phyloP scores from a whole-genome alignment of 2,329 filamentous ascomycete species.

The Lecanicillium sp. region DNA sequence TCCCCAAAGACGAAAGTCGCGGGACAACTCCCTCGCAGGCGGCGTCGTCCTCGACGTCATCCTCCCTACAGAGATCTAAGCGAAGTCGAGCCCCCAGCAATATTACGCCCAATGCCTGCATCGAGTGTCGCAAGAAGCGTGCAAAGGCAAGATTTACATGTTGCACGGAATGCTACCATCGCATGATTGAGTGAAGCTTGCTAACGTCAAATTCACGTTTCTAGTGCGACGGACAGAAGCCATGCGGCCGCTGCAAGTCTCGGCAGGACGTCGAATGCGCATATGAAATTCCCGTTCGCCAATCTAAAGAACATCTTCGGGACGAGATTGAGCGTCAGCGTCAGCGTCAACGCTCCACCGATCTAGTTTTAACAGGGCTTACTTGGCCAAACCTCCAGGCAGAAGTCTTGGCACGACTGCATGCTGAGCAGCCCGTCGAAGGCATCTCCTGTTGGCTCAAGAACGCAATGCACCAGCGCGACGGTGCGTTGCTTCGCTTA shows the following conservation, averaged over 20 bases:
- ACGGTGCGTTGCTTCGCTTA: no score
- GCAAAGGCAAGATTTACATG: slow-evolving; percentile 39
- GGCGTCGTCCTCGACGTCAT: no score
- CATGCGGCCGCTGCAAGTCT: slow-evolving; percentile 47
- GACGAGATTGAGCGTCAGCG: slow-evolving; percentile 50
- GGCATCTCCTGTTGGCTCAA: slow-evolving; percentile 30
- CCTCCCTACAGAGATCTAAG: no score
- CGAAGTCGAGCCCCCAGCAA: no score
- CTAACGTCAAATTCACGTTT: not conserved
- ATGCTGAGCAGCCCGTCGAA: slow-evolving; percentile 44
- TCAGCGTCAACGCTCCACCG: slow-evolving; percentile 42
- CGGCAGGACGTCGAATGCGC: slow-evolving; percentile 44
- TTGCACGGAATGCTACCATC: not conserved
- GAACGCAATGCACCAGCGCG: no score
- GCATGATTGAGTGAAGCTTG: slow-evolving; percentile 6
- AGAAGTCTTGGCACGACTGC: slow-evolving; percentile 43
- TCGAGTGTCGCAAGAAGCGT: slow-evolving; percentile 54
- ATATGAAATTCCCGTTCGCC: slow-evolving; percentile 54
- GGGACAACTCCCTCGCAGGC: no score
- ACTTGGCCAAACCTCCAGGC: slow-evolving; percentile 40
- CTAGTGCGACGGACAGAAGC: slow-evolving; percentile 53
- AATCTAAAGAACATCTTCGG: slow-evolving; percentile 54
- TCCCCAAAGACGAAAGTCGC: no score
- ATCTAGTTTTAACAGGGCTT: slow-evolving; percentile 47
- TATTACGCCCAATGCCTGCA: no score